phyloP scores from a whole-genome alignment of 2,329 filamentous ascomycete genomes.

The Epichloe elymi region DNA sequence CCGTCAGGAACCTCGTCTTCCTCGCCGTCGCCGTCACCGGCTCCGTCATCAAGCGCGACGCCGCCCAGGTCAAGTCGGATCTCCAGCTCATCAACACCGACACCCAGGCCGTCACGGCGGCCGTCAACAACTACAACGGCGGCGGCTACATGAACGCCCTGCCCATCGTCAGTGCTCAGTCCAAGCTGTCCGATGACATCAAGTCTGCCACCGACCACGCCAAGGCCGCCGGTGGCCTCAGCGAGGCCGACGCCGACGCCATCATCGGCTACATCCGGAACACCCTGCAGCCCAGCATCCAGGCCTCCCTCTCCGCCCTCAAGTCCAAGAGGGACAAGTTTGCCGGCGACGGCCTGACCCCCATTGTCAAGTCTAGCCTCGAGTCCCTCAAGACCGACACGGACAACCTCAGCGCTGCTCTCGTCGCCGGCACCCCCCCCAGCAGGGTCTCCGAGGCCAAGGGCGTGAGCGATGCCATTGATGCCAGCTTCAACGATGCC shows the following conservation, averaged over 20 bases:
- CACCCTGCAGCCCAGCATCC: background rate
- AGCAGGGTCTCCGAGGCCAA: background rate
- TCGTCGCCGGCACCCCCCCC: background rate
- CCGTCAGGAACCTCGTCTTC: conserved; percentile 5
- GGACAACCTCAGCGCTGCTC: background rate
- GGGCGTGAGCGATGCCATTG: background rate
- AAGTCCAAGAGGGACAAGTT: background rate
- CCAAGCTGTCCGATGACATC: background rate
- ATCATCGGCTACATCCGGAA: background rate
- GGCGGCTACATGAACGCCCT: background rate
- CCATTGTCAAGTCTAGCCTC: background rate
- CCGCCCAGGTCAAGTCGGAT: background rate
- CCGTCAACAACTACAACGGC: conserved; percentile 1
- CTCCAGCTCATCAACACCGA: background rate
- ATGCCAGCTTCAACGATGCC: background rate
- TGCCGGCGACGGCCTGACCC: background rate
- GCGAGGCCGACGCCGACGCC: background rate
- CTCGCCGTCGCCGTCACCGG: conserved; percentile 2
- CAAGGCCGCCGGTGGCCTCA: background rate
- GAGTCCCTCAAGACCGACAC: background rate
- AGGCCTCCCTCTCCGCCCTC: background rate
- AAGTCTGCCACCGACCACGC: background rate
- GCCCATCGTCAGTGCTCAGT: background rate
- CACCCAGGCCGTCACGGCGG: background rate
- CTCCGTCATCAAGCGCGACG: conserved; percentile 4